A percentile compares a stretch with the other conserved stretches of the same genome.
Evolutionary conservation across 148 eudicot species (phyloP).

Genomic region (Diospyros kaki): DNA sequence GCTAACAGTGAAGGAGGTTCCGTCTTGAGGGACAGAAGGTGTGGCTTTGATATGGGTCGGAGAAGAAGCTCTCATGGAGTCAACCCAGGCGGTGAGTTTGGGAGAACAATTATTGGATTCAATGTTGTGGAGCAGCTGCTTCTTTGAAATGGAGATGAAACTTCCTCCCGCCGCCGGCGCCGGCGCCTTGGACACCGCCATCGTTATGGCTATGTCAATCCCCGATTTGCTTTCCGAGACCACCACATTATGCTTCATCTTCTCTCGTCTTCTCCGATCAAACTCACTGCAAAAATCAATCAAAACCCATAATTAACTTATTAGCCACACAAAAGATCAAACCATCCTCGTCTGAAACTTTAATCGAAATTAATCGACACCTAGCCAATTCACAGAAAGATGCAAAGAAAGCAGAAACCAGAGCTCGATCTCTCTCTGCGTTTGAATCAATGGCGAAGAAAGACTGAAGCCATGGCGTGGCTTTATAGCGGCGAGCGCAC

Average conservation of each 20-base stretch:
- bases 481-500: no score
- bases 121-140: conserved; percentile 45
- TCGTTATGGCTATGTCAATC: conserved; percentile 18
- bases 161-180: conserved; percentile 44
- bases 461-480: no score
- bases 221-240: conserved; percentile 31
- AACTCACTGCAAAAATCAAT: conserved; percentile 10
- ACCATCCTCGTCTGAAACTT: no score
- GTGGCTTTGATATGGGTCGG: conserved; percentile 61
- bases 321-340: not conserved
- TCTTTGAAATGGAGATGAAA: conserved; percentile 39
- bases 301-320: not conserved
- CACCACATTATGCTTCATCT: conserved; percentile 49
- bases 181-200: conserved; percentile 31
- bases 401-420: no score
- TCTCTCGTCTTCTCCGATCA: not conserved
- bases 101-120: conserved; percentile 30
- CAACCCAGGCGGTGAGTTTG: conserved; percentile 60
- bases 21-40: conserved; percentile 22
- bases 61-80: conserved; percentile 79
- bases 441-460: no score
- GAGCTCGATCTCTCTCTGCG: no score
- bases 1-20: conserved; percentile 42
- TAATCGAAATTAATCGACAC: no score
- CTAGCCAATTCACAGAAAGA: no score